Evolutionary conservation across 176 grass and related monocot species (phyloP).

Genomic region (Dendrocalamus sinicus): DNA sequence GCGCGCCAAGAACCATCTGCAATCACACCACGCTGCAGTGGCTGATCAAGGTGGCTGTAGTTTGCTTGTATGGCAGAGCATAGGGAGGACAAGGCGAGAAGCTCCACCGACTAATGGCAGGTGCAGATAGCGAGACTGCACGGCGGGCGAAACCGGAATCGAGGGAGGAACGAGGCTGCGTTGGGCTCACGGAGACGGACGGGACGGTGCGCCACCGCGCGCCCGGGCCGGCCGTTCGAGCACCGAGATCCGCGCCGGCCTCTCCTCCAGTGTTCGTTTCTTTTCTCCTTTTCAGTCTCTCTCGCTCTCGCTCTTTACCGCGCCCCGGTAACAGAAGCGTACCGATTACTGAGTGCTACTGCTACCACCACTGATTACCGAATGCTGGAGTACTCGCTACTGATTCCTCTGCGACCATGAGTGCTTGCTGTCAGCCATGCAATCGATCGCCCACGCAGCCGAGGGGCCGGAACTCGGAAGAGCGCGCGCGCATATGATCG

Average conservation of each 20-base stretch:
- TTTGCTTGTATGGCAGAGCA: neutral
- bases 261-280: neutral
- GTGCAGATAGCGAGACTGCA: slow-evolving; percentile 50
- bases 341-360: slow-evolving; percentile 12
- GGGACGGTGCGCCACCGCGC: neutral
- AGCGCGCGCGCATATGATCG: neutral
- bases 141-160: slow-evolving; percentile 34
- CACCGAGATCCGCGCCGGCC: slow-evolving; percentile 46
- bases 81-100: slow-evolving; percentile 7
- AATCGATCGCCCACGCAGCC: slow-evolving; percentile 30
- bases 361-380: neutral
- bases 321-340: slow-evolving; percentile 29
- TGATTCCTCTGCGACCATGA: neutral
- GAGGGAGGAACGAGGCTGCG: slow-evolving; percentile 36
- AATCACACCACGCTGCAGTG: neutral
- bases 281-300: slow-evolving; percentile 37
- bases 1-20: neutral
- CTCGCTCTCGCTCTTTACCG: slow-evolving; percentile 36
- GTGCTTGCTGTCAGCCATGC: slow-evolving; percentile 18
- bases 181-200: slow-evolving; percentile 53
- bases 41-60: neutral
- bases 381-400: neutral
- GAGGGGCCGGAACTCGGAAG: neutral
- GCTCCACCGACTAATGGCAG: slow-evolving; percentile 44
- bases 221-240: neutral